Evolutionary conservation across 345 rosid species (phyloP), one percentile per base, ranked within the genome.

Genomic region (Salix arbutifolia): DNA sequence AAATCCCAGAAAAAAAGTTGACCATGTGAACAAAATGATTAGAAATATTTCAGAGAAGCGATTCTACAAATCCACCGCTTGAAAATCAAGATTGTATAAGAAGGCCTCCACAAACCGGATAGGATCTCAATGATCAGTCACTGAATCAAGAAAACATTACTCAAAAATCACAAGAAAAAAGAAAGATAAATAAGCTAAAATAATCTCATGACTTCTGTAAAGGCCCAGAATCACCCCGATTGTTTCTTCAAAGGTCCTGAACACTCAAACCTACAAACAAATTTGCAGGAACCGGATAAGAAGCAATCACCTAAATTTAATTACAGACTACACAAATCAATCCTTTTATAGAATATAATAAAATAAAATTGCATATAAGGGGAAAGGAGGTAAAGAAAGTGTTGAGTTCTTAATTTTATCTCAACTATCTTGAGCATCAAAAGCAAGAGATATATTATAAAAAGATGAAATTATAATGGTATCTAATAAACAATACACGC

Each of bases 201-300:
- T 56, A 70, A 70, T 31, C 64, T 48, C 74, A 4, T 30, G 14
- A 75, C 16, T 76, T 52, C 56, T 62, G 40, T 13, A 19, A 9
- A 8, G 33, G 42, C 23, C 71, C 56, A n/a, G 23, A 64, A 46
- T 40, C 67, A 69, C 21, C 40, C 28, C 8, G 35, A 25, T 18
- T 11, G 68, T 58, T 67, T 65, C 74, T 75, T 77, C 78, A 84
- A 58, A 78, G 73, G 52, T 84, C 86, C 31, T 75, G 80, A 1
- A 78, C 82, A 8, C 30, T 84, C 78, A 84, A 69, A 69, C 84
- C 80, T 78, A 35, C 70, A 44, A 74, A 17, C 1, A 60, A 4
- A 44, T 13, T 40, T 28, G 60, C 13, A 11, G n/a, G 18, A 60
- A 33, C 64, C 26, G 14, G 13, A 37, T 17, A 61, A 31, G 42